Evolutionary conservation across 192 early-diverging fungal species (phyloP).

Genomic region (Coemansia sp.): DNA sequence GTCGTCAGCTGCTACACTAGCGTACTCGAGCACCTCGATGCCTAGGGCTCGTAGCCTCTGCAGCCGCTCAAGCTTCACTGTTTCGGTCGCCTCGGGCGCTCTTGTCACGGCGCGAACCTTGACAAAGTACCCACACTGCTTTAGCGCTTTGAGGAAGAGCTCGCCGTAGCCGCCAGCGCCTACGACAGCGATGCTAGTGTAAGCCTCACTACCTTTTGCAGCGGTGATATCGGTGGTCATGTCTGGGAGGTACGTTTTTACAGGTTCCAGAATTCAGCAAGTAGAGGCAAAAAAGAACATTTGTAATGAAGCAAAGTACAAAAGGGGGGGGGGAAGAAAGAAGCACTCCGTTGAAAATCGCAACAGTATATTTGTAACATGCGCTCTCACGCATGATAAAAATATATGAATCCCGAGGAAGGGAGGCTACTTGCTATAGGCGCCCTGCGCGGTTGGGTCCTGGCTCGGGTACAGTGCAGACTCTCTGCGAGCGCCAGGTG

Average conservation of each 20-base stretch:
- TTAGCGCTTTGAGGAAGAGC: constrained; percentile 28
- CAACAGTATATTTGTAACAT: not conserved
- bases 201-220: not conserved
- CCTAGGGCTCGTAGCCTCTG: constrained; percentile 12
- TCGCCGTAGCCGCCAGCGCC: constrained; percentile 41
- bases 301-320: not conserved
- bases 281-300: not conserved
- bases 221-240: not conserved
- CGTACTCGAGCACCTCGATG: constrained; percentile 27
- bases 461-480: constrained; percentile 55
- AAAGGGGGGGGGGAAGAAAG: not conserved
- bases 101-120: constrained; percentile 40
- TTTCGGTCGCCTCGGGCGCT: not conserved
- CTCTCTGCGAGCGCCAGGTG: constrained; percentile 15
- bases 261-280: not conserved
- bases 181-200: constrained; percentile 38
- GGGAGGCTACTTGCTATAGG: constrained; percentile 9
- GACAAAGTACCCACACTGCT: constrained; percentile 13
- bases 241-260: not conserved
- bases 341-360: not conserved
- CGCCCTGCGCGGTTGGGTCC: constrained; percentile 58
- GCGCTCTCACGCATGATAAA: not conserved
- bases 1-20: not conserved
- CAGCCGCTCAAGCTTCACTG: constrained; percentile 24
- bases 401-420: not conserved